Evolutionary conservation across 768 basidiomycete species (phyloP).

Genomic region (Piloderma croceum): DNA sequence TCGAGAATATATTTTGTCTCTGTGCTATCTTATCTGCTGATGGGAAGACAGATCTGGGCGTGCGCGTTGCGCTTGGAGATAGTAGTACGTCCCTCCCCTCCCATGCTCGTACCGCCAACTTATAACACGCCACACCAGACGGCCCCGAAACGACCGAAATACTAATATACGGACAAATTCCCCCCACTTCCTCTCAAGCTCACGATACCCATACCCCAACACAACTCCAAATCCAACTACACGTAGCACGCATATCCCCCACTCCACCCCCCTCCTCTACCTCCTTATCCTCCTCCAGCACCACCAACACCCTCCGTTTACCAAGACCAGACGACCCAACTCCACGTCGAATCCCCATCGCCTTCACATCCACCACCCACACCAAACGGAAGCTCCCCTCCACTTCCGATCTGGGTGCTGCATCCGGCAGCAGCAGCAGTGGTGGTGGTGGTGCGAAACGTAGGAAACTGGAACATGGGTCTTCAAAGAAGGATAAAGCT

Average conservation of each 20-base stretch:
- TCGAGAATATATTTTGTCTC: conserved; percentile 66
- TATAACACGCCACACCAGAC: conserved; percentile 31
- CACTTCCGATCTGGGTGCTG: conserved; percentile 1
- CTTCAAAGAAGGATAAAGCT: conserved; percentile 1
- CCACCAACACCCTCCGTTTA: conserved; percentile 25
- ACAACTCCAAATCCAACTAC: conserved; percentile 45
- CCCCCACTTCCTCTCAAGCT: conserved; percentile 21
- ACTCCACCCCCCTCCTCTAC: conserved; percentile 30
- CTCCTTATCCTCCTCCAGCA: too few species aligned
- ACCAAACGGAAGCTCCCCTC: conserved; percentile 8
- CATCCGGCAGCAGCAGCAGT: background rate
- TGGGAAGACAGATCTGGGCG: conserved; percentile 45
- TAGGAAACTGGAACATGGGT: background rate
- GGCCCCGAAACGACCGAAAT: conserved; percentile 68
- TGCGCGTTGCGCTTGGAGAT: conserved; percentile 68
- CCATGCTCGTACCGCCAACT: background rate
- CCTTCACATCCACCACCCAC: conserved; percentile 12
- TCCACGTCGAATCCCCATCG: conserved; percentile 58
- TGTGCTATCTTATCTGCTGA: conserved; percentile 27
- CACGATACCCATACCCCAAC: too few species aligned
- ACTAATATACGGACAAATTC: conserved; percentile 44
- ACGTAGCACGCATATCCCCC: conserved; percentile 54
- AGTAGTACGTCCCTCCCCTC: conserved; percentile 40
- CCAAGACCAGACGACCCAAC: conserved; percentile 78
- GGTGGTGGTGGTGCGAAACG: background rate